Evolutionary conservation across 257 asterid genomes (phyloP).

Genomic region (Lithospermum erythrorhizon): DNA sequence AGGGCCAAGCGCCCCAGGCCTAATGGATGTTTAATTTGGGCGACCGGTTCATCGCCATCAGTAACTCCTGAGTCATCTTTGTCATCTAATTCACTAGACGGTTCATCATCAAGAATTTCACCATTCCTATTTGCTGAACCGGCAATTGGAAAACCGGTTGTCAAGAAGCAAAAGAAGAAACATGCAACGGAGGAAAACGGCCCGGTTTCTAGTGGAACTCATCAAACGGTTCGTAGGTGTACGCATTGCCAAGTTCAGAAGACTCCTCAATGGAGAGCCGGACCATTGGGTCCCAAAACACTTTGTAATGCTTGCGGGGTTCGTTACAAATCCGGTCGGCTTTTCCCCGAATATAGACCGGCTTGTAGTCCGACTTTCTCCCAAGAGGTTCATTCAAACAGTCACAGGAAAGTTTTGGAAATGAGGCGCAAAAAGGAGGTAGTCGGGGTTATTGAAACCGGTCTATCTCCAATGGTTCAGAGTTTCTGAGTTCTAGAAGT

Average conservation of each 20-base stretch:
- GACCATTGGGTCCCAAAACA: constrained; percentile 30
- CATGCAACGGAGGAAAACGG: constrained; percentile 9
- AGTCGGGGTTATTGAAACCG: constrained; percentile 10
- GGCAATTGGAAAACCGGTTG: constrained; percentile 15
- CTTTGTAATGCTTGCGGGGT: constrained; percentile 40
- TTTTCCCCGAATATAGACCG: constrained; percentile 31
- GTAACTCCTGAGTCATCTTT: constrained; percentile 23
- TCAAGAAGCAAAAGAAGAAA: constrained; percentile 17
- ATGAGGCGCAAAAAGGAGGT: constrained; percentile 28
- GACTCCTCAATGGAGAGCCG: constrained; percentile 34
- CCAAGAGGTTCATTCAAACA: constrained; percentile 21
- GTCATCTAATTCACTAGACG: constrained; percentile 17
- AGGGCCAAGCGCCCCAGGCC: constrained; percentile 23
- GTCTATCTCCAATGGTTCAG: constrained; percentile 15
- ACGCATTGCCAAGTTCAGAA: constrained; percentile 26
- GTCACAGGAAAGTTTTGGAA: constrained; percentile 30
- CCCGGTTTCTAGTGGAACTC: constrained; percentile 7
- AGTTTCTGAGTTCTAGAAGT: constrained; percentile 11
- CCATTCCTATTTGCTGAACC: constrained; percentile 12
- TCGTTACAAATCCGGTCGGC: constrained; percentile 31
- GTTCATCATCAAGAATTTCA: constrained; percentile 11
- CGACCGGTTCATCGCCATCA: constrained; percentile 18
- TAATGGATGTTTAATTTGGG: constrained; percentile 7
- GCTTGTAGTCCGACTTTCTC: constrained; percentile 36
- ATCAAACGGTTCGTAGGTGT: constrained; percentile 20